Evolutionary conservation across 345 rosid genomes (phyloP).

Genomic region (Cardiospermum halicacabum): DNA sequence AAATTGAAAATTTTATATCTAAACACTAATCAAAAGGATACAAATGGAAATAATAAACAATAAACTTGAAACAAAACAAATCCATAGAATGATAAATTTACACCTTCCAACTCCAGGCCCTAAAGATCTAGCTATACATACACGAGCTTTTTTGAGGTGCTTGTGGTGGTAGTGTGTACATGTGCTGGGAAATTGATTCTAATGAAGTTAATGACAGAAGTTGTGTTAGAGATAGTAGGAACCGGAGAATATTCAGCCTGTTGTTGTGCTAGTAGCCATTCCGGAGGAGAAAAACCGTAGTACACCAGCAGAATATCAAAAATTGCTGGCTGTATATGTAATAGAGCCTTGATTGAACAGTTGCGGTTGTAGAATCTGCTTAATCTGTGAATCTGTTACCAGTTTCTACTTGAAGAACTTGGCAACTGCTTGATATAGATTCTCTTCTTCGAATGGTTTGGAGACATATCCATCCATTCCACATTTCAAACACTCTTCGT

Average conservation of each 20-base stretch:
- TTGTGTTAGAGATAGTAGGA: conserved; percentile 26
- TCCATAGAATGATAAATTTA: conserved; percentile 19
- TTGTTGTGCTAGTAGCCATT: too few relatives aligned
- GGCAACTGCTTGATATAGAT: conserved; percentile 79
- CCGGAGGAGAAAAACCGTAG: not conserved
- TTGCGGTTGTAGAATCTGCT: not conserved
- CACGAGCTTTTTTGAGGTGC: conserved; percentile 22
- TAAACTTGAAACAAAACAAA: conserved; percentile 2
- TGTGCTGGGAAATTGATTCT: conserved; percentile 19
- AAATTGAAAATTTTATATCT: not conserved
- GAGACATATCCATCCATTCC: conserved; percentile 99
- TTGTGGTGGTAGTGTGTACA: conserved; percentile 29
- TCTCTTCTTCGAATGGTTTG: conserved; percentile 93
- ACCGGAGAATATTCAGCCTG: not conserved
- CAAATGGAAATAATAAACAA: conserved; percentile 8
- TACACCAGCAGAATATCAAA: conserved; percentile 35
- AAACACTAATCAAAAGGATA: too few relatives aligned
- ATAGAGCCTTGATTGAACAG: conserved; percentile 1
- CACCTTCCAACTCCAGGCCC: conserved; percentile 19
- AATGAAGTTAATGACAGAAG: conserved; percentile 25
- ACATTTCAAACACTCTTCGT: conserved; percentile 71
- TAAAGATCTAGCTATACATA: conserved; percentile 37
- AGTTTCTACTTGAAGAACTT: conserved; percentile 68
- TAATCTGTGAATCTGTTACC: conserved; percentile 21
- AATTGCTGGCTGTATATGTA: conserved; percentile 31